Base-by-base conservation (phyloP, 2,329 filamentous ascomycete species). In the Fusarium armeniacum region DNA sequence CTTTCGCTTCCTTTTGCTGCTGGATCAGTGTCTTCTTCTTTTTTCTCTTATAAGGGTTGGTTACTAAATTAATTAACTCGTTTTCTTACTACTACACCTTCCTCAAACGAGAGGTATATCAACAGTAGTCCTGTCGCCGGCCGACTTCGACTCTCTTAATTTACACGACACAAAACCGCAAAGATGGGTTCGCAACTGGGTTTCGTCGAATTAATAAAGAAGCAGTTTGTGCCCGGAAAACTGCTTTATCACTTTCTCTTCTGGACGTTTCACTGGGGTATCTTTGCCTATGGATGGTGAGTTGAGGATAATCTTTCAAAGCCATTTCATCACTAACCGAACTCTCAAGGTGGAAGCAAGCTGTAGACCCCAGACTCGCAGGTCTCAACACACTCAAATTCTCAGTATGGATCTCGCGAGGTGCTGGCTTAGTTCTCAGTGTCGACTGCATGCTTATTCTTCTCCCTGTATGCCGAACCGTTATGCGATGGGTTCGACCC, bases 351-450 rank as follows among this genome's bases (percentile, higher is more conserved):
- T 92, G 85, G 76, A 91, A 96, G 75, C 96, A 99, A 84, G 85
- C 80, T 35, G 73, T 78, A 7, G 91, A 97, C 76, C 66, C 78
- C 12, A 88, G 88, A 60, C 85, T 99, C 30, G 90, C 91, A 7
- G 87, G 87, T 43, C 86, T 99, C 47, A 99, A 99, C 80, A 87
- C 83, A 0, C 88, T 99, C 50, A 85, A 86, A 57, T 98, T 87
- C 81, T 98, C 95, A 5, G 96, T 99, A 58, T 99, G 95, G 95
- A 88, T 98, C 62, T 98, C 96, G 30, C 90, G 96, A 85, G 96
- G 95, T 78, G 95, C 96, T 55, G 96, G 94, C 74, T 83, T 99
- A 41, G 91, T 93, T 8, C 84, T 99, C 63, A 91, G 90, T 2
- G 87, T 97, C 58, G 94, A 99, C 82, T 90, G 89, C 58, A 91